phyloP scores from a whole-genome alignment of 83 land plant species.

The Isoetes engelmannii region DNA sequence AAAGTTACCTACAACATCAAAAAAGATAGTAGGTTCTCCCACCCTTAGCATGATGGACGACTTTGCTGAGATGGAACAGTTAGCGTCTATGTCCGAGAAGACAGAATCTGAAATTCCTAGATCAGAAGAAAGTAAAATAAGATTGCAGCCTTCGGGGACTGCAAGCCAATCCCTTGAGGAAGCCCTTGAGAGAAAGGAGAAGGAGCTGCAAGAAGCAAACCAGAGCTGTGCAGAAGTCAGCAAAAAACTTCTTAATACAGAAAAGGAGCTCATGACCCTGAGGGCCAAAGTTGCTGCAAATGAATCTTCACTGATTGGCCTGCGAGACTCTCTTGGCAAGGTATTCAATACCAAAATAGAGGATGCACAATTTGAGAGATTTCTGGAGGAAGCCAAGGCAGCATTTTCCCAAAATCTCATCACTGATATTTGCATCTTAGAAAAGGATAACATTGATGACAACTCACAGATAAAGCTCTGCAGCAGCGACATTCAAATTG shows the following conservation, averaged over 20 bases:
- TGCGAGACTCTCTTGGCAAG: background rate
- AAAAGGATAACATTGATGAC: background rate
- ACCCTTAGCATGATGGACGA: slow-evolving; percentile 13
- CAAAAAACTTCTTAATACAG: background rate
- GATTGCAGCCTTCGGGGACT: background rate
- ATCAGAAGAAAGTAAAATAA: background rate
- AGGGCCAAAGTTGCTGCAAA: background rate
- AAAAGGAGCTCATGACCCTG: slow-evolving; percentile 1
- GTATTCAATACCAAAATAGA: background rate
- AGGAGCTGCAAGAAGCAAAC: background rate
- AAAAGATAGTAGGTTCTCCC: background rate
- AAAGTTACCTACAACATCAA: background rate
- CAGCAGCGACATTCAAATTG: background rate
- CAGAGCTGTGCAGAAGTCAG: background rate
- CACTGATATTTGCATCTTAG: background rate
- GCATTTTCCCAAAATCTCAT: background rate
- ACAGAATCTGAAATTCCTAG: too few relatives aligned
- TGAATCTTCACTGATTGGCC: background rate
- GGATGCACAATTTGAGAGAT: background rate
- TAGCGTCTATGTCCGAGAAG: slow-evolving; percentile 1
- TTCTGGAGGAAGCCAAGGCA: slow-evolving; percentile 5
- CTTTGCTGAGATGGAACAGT: slow-evolving; percentile 17
- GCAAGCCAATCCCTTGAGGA: background rate
- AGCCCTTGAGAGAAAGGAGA: background rate
- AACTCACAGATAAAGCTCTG: slow-evolving; percentile 1